phyloP scores from a whole-genome alignment of 2,329 filamentous ascomycete species.

The Fusarium sp. region DNA sequence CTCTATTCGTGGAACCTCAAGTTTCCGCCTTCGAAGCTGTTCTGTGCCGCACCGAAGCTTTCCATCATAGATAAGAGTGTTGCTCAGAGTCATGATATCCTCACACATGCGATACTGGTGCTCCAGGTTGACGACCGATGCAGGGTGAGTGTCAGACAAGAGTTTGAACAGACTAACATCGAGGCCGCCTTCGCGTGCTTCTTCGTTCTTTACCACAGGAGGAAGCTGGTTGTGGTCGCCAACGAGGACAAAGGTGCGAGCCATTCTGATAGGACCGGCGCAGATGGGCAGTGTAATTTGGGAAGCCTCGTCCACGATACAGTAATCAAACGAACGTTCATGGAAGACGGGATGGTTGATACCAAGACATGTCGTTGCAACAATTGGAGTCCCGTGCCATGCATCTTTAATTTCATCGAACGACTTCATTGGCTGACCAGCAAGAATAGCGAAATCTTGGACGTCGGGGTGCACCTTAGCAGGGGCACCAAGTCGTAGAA shows the following conservation, averaged over 20 bases:
- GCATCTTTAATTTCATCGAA: slow-evolving; percentile 87
- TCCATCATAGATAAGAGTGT: slow-evolving; percentile 92
- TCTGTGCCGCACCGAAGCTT: slow-evolving; percentile 89
- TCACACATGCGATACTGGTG: slow-evolving; percentile 99
- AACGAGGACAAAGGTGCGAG: slow-evolving; percentile 91
- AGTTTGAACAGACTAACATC: slow-evolving; percentile 96
- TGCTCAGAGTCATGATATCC: slow-evolving; percentile 95
- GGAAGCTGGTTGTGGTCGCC: slow-evolving; percentile 97
- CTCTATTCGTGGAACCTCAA: slow-evolving; percentile 75
- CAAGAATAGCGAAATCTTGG: slow-evolving; percentile 84
- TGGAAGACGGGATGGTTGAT: slow-evolving; percentile 91
- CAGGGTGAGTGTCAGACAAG: slow-evolving; percentile 87
- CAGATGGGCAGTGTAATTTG: slow-evolving; percentile 98
- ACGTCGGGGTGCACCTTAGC: slow-evolving; percentile 92
- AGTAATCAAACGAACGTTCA: slow-evolving; percentile 94
- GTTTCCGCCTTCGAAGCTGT: slow-evolving; percentile 75
- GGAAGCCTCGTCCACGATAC: slow-evolving; percentile 97
- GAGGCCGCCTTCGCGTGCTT: slow-evolving; percentile 85
- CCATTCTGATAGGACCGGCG: slow-evolving; percentile 92
- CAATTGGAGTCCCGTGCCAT: slow-evolving; percentile 88
- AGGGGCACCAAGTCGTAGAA: slow-evolving; percentile 85
- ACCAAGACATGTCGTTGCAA: slow-evolving; percentile 94
- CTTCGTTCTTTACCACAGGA: slow-evolving; percentile 91
- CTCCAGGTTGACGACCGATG: slow-evolving; percentile 89
- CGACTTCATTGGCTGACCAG: slow-evolving; percentile 76